Evolutionary conservation across 371 early-diverging fungal species (phyloP), one percentile per base, ranked within the genome.

Genomic region (Rhizopus delemar): DNA sequence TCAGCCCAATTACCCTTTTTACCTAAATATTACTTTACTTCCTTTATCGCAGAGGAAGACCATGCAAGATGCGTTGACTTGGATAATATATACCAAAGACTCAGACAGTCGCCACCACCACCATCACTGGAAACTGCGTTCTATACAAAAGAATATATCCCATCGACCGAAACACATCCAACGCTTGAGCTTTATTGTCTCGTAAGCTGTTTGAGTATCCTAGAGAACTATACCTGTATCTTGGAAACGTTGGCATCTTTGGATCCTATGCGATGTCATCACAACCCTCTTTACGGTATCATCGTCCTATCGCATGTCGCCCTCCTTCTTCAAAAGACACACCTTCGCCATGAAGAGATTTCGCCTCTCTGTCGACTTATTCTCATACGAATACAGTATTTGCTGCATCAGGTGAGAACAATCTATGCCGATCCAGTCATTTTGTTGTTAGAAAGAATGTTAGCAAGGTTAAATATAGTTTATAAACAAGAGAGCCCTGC

Each of bases 191-290:
- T 65, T 11, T 61, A 66, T 38, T 65, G 62, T 31, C 58, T 73
- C 3, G 60, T 71, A 0, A 62, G 67, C 2, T 66, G 66, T 41
- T 41, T 78, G 28, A 41, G 51, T 7, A 55, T 63, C 9, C 56
- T 73, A 11, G 57, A 68, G 34, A 53, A 65, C 31, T 75, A 73
- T 60, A 78, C 75, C 52, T 59, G 59, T 11, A 58, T 71, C 8
- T 53, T 78, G 53, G 78, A 78, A 58, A 45, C 65, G 8, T 50
- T 75, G 13, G 57, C 59, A 8, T 35, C 39, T 2, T 29, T 75
- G 28, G 78, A 78, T 50, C 62, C 63, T 0, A 57, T 63, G 5
- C 71, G 70, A 22, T 78, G 78, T 57, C 63, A 66, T n/a, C 70
- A 75, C n/a, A 67, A 62, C 13, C 78, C 78, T 0, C 62, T 71